Evolutionary conservation across 2,329 filamentous ascomycete species (phyloP), one percentile per base, ranked within the genome.

Genomic region (Cadophora malorum): DNA sequence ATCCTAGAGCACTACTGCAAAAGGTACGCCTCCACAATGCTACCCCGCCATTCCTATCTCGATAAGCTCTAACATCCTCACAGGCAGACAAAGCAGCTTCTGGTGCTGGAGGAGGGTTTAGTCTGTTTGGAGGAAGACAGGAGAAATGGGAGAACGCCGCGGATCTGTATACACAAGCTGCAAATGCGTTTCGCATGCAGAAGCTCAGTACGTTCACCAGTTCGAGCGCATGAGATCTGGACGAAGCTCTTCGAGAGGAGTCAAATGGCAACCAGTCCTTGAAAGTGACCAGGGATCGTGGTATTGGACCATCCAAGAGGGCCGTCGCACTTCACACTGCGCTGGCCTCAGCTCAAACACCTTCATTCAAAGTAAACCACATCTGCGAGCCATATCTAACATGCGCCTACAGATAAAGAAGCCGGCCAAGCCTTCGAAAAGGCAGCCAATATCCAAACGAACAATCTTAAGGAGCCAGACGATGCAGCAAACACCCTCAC

Each of bases 121-220:
- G 90, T 79, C 89, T 97, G 81, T 97, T 99, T 75, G 92, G 94
- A 53, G 92, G 92, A 56, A 87, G 90, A 67, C 87, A 92, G 76
- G 94, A 97, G 71, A 98, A 97, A 81, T 94, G 92, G 78, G 92
- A 96, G 81, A 89, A 90, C 81, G 95, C 95, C 16, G 93, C 92
- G 71, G 94, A 97, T 74, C 83, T 96, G 72, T 98, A 94, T 78
- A 89, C 88, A 69, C 90, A 97, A 79, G 95, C 95, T 50, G 96
- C 90, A 70, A 97, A 97, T 83, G 93, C 93, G 68, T 98, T 97
- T 80, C 88, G 93, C 77, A 89, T 96, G 84, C 90, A 96, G 81
- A 92, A 92, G 79, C 88, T 91, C 82, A 91, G 93, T 95, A 83
- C 74, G 84, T 49, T 14, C 21, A 45, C 72, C n/a, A 49, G 41